Conservation (phyloP, 163 green algal genomes). For the Volvox carteri region DNA sequence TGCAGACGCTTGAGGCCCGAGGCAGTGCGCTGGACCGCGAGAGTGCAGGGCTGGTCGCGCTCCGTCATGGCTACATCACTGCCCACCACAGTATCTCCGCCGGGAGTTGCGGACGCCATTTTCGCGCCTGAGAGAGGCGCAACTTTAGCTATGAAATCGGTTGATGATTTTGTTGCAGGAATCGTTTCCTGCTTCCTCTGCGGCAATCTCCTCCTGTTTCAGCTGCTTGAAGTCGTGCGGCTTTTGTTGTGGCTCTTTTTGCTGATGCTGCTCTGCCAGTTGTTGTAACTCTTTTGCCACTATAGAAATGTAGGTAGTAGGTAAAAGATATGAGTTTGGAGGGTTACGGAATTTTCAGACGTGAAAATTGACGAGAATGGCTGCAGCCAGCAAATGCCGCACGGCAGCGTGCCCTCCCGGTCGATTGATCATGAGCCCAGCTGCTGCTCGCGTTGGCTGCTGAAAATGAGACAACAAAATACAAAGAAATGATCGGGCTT, state of each 20-base stretch:
- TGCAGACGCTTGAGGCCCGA: slow-evolving; percentile 49
- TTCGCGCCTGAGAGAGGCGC: background rate
- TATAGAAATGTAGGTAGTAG: background rate
- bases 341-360: background rate
- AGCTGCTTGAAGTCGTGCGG: no score
- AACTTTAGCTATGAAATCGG: background rate
- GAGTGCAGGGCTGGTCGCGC: slow-evolving; percentile 14
- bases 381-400: background rate
- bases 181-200: background rate
- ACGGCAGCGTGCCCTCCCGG: background rate
- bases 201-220: background rate
- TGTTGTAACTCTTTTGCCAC: background rate
- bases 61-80: slow-evolving; percentile 38
- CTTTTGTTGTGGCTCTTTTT: no score
- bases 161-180: background rate
- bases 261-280: background rate
- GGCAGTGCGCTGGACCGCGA: background rate
- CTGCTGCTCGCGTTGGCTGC: background rate
- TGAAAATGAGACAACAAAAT: background rate
- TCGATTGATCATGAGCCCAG: background rate
- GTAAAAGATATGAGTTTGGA: background rate
- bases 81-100: slow-evolving; percentile 25
- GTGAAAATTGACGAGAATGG: background rate
- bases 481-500: background rate
- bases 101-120: slow-evolving; percentile 24